Evolutionary conservation across 352 stramenopile genomes (phyloP).

Genomic region (Halophytophthora batemanensis): DNA sequence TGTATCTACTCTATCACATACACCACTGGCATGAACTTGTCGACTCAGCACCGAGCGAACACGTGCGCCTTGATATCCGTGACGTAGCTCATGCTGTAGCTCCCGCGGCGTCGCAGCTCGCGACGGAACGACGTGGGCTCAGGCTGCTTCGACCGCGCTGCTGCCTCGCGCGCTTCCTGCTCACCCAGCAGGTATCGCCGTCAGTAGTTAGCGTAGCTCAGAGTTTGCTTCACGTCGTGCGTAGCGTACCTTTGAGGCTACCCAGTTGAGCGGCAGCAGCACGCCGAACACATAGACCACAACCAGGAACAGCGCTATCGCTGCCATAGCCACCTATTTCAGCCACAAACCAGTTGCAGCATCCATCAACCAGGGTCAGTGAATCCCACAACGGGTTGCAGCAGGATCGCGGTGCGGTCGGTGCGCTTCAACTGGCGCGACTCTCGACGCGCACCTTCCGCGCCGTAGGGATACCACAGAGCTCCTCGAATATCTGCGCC

Average conservation of each 20-base stretch:
- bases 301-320: conserved; percentile 42
- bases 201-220: conserved; percentile 7
- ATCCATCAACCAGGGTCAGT: too few species aligned
- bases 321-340: conserved; percentile 37
- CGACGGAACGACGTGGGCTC: conserved; percentile 71
- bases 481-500: conserved; percentile 42
- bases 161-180: conserved; percentile 26
- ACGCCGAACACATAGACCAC: conserved; percentile 58
- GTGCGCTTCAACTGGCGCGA: background rate
- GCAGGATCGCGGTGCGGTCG: background rate
- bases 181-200: conserved; percentile 8
- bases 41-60: conserved; percentile 51
- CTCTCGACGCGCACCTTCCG: conserved; percentile 42
- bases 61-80: conserved; percentile 87
- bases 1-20: background rate
- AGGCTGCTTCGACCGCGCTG: conserved; percentile 4
- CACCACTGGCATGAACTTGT: background rate
- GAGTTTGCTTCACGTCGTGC: conserved; percentile 11
- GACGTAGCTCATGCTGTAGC: conserved; percentile 88
- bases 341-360: background rate
- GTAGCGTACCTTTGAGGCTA: conserved; percentile 38
- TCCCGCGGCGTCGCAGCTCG: conserved; percentile 75
- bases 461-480: conserved; percentile 30
- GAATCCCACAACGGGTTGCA: background rate
- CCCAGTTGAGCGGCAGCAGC: conserved; percentile 50